A percentile compares a stretch with the other conserved stretches of the same genome.
Conservation (phyloP, 2,329 filamentous ascomycete genomes). For the Dichotomopilus funicola region DNA sequence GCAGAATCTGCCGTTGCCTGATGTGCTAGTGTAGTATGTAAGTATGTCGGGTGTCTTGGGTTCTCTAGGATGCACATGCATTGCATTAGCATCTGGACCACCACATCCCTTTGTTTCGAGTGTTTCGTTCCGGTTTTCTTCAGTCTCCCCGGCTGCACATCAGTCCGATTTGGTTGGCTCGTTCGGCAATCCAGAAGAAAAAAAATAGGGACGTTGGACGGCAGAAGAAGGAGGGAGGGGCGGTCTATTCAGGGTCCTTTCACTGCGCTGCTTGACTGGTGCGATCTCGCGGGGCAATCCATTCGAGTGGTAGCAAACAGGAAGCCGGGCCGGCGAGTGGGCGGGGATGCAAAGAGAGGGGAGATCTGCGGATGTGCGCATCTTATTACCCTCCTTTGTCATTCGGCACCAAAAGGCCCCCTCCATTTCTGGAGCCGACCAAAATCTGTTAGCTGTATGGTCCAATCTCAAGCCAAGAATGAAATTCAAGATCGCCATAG, state of each 20-base stretch:
- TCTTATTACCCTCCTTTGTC: background rate
- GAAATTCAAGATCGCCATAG: background rate
- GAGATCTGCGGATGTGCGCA: background rate
- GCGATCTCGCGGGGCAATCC: constrained; percentile 2
- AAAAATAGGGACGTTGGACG: too few relatives aligned
- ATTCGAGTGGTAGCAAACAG: constrained; percentile 5
- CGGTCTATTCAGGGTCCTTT: background rate
- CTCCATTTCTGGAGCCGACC: background rate
- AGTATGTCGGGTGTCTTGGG: background rate
- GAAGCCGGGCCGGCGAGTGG: background rate
- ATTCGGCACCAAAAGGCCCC: background rate
- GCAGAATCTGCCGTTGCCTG: too few relatives aligned
- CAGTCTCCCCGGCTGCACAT: too few relatives aligned
- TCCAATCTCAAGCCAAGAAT: background rate
- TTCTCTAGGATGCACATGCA: constrained; percentile 6
- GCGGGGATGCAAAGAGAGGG: background rate
- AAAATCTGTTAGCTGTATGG: background rate
- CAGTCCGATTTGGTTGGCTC: too few relatives aligned
- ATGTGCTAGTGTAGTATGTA: too few relatives aligned
- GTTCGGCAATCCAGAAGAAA: too few relatives aligned
- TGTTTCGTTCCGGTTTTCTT: background rate
- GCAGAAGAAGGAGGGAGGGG: too few relatives aligned
- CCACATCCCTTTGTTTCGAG: background rate
- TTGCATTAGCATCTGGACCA: constrained; percentile 12
- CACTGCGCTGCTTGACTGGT: background rate